Percentiles rank a stretch among this genome's conserved stretches.
Evolutionary conservation across 192 early-diverging fungal species (phyloP).

Genomic region (Umbelopsis sp.): DNA sequence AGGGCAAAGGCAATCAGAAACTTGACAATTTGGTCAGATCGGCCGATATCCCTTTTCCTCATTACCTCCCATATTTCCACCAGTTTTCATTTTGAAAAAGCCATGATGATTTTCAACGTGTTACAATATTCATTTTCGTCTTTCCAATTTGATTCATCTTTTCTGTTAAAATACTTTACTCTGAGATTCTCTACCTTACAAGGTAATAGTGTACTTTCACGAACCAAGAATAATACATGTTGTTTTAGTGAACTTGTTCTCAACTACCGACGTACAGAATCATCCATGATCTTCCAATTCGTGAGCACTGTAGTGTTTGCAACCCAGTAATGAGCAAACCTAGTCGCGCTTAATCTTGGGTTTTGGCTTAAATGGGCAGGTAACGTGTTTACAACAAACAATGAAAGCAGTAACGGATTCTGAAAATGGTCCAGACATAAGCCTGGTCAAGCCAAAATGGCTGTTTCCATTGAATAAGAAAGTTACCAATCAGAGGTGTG

Average conservation of each 20-base stretch:
- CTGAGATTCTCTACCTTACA: neutral
- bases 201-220: neutral
- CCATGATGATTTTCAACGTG: no score
- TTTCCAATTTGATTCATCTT: neutral
- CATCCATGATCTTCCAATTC: no score
- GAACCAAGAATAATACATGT: neutral
- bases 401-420: neutral
- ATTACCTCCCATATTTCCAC: neutral
- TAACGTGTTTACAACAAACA: neutral
- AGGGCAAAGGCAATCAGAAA: neutral
- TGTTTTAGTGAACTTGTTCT: no score
- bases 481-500: slow-evolving; percentile 1
- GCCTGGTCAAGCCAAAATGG: neutral
- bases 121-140: no score
- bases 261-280: no score
- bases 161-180: neutral
- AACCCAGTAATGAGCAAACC: no score
- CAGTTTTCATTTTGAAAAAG: neutral
- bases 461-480: neutral
- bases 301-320: no score
- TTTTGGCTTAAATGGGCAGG: no score
- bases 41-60: neutral
- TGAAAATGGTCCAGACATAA: neutral
- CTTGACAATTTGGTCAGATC: neutral
- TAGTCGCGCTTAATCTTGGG: no score